Percentiles rank a stretch among this genome's conserved stretches.
These are phyloP conservation scores for Monosporascus sp. DNA, from an alignment of 2,329 filamentous ascomycete species.

Conservation along the genomic window DNA sequence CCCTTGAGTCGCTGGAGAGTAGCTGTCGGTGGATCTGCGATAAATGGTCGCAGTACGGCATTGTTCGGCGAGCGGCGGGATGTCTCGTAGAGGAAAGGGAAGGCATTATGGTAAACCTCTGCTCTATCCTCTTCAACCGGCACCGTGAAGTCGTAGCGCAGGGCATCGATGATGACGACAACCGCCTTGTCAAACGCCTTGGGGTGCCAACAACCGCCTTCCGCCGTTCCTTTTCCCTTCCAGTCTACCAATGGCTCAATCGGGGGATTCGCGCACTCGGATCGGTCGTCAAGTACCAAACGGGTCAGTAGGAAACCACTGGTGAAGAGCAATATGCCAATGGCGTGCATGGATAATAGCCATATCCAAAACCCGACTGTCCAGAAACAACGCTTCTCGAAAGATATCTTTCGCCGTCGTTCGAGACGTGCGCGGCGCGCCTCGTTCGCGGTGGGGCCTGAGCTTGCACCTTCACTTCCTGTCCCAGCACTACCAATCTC, in stretches of 20 bases:
- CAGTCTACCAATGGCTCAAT: constrained; percentile 45
- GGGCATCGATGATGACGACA: constrained; percentile 83
- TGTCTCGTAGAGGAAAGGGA: constrained; percentile 82
- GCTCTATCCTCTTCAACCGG: constrained; percentile 55
- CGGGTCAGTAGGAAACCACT: constrained; percentile 91
- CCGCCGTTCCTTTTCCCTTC: constrained; percentile 37
- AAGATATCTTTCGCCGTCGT: constrained; percentile 40
- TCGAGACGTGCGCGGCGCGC: constrained; percentile 43
- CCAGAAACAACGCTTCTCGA: constrained; percentile 52
- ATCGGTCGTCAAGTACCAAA: constrained; percentile 71
- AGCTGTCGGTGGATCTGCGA: constrained; percentile 91
- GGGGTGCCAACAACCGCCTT: constrained; percentile 88
- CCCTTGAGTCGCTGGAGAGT: constrained; percentile 91
- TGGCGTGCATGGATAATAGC: constrained; percentile 67
- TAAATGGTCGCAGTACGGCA: constrained; percentile 88
- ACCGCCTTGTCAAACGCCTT: constrained; percentile 91
- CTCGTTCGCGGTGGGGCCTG: constrained; percentile 34
- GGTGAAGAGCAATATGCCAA: constrained; percentile 87
- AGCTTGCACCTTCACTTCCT: constrained; percentile 23
- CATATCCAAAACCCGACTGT: constrained; percentile 63
- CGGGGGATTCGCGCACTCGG: constrained; percentile 64
- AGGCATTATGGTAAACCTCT: constrained; percentile 76
- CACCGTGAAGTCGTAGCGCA: constrained; percentile 95
- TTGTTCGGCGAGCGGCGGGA: constrained; percentile 69
- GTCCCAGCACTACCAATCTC: constrained; percentile 21